Evolutionary conservation across 2,329 filamentous ascomycete genomes (phyloP).

Genomic region (Chaetoscypha palmicola): DNA sequence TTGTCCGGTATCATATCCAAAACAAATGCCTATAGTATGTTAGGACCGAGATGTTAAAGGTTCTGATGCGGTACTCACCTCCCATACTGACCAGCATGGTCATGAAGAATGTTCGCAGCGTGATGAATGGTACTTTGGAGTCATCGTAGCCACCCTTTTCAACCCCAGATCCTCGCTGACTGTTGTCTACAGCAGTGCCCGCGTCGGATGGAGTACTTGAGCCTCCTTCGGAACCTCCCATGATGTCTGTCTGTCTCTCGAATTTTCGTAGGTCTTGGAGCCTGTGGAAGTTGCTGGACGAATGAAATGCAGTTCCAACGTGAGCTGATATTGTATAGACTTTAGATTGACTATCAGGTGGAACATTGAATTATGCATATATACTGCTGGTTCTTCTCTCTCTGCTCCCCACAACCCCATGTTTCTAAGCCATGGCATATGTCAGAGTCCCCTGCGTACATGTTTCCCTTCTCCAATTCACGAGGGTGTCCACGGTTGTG

Average conservation of each 20-base stretch:
- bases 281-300: background rate
- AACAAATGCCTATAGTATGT: constrained; percentile 33
- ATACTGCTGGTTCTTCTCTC: background rate
- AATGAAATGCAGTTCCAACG: too few species aligned
- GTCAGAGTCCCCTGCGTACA: background rate
- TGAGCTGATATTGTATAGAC: too few species aligned
- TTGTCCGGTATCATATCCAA: constrained; percentile 69
- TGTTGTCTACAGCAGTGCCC: background rate
- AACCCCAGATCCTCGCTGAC: background rate
- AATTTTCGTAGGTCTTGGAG: background rate
- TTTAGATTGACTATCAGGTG: background rate
- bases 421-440: background rate
- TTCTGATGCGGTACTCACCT: background rate
- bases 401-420: background rate
- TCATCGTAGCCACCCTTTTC: background rate
- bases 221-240: background rate
- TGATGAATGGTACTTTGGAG: background rate
- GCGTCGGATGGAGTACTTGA: background rate
- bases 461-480: background rate
- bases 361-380: background rate
- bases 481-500: background rate
- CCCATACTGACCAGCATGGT: background rate
- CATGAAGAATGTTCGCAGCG: background rate
- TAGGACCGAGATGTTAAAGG: background rate
- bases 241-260: background rate